phyloP scores from a whole-genome alignment of 805 yeast species.

The Candida corydali region DNA sequence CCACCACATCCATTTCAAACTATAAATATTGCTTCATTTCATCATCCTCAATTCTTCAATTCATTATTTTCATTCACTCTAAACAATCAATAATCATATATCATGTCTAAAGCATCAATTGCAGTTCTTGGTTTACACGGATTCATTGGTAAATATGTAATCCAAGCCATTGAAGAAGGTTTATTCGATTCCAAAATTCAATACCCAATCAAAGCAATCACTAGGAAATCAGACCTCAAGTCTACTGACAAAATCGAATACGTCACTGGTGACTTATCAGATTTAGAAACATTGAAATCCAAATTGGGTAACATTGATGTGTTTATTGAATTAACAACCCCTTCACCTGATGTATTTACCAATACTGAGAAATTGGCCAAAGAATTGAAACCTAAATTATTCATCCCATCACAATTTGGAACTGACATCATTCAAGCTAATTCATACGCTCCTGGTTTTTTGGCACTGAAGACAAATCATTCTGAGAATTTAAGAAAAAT shows the following conservation, averaged over 20 bases:
- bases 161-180: conserved; percentile 42
- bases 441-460: conserved; percentile 10
- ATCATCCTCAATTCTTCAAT: neutral
- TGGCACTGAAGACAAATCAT: conserved; percentile 7
- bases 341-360: conserved; percentile 24
- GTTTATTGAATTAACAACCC: conserved; percentile 42
- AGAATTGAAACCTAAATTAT: conserved; percentile 43
- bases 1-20: too few relatives aligned
- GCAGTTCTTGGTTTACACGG: conserved; percentile 57
- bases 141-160: conserved; percentile 43
- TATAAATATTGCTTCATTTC: too few relatives aligned
- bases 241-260: conserved; percentile 38
- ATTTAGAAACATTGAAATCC: neutral
- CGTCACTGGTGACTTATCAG: conserved; percentile 24
- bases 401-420: conserved; percentile 63
- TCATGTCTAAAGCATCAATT: conserved; percentile 22
- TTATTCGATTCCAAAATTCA: conserved; percentile 37
- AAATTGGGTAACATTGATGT: conserved; percentile 28
- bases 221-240: conserved; percentile 36
- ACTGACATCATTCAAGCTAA: conserved; percentile 29
- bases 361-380: conserved; percentile 35
- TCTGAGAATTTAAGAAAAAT: conserved; percentile 4
- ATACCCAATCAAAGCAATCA: conserved; percentile 49
- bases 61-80: neutral
- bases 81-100: too few relatives aligned